These are phyloP conservation scores for Juglanconis sp. DNA, from an alignment of 2,329 filamentous ascomycete species.

Conservation along the genomic window DNA sequence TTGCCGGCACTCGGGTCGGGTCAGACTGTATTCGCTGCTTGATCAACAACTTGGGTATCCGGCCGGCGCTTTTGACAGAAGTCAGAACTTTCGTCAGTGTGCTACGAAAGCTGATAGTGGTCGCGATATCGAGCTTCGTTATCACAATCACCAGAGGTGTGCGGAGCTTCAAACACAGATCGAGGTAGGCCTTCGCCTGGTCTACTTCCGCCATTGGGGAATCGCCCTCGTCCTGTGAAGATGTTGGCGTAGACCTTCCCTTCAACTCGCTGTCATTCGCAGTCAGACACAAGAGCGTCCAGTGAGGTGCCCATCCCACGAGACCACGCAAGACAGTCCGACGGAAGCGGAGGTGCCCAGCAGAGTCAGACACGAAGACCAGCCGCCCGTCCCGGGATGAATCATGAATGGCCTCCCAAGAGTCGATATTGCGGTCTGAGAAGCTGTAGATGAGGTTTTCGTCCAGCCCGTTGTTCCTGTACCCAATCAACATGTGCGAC, in stretches of 20 bases:
- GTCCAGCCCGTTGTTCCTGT: conserved; percentile 41
- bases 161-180: conserved; percentile 77
- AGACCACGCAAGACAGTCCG: conserved; percentile 85
- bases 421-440: conserved; percentile 78
- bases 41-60: conserved; percentile 71
- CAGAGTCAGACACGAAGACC: conserved; percentile 87
- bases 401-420: conserved; percentile 92
- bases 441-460: conserved; percentile 70
- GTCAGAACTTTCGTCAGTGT: conserved; percentile 73
- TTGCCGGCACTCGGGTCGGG: conserved; percentile 52
- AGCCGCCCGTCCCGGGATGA: conserved; percentile 70
- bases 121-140: conserved; percentile 87
- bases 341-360: conserved; percentile 83
- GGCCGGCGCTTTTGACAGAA: conserved; percentile 70
- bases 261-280: conserved; percentile 65
- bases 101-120: conserved; percentile 64
- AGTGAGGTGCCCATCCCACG: conserved; percentile 95
- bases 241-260: conserved; percentile 33
- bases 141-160: conserved; percentile 78
- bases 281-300: conserved; percentile 83
- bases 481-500: conserved; percentile 89
- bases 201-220: conserved; percentile 59
- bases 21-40: conserved; percentile 47
- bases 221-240: conserved; percentile 49
- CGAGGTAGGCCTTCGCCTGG: conserved; percentile 74